A percentile compares a stretch with the other conserved stretches of the same genome.
phyloP scores from a whole-genome alignment of 352 stramenopile species.

The Globisporangium spinosum region DNA sequence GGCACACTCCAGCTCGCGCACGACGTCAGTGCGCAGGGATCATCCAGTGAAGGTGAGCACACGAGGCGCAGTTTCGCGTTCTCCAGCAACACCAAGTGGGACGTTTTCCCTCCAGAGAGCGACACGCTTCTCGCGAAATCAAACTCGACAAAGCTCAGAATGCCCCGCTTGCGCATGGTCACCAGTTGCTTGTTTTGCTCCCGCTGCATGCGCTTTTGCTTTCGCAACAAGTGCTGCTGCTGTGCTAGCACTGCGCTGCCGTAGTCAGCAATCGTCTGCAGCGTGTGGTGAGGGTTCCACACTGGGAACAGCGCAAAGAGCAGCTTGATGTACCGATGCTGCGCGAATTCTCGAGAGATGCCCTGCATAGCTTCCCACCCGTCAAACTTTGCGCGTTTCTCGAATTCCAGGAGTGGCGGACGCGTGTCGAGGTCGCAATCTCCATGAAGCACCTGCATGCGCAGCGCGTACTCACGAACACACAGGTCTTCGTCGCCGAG shows the following conservation, averaged over 20 bases:
- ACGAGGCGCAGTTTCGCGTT: slow-evolving; percentile 45
- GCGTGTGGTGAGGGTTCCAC: slow-evolving; percentile 57
- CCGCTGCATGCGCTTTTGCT: slow-evolving; percentile 19
- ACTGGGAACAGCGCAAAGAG: slow-evolving; percentile 67
- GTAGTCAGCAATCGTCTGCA: slow-evolving; percentile 47
- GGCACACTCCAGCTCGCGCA: slow-evolving; percentile 60
- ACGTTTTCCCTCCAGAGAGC: slow-evolving; percentile 36
- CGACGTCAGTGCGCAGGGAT: slow-evolving; percentile 58
- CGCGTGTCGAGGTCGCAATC: slow-evolving; percentile 56
- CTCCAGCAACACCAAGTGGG: slow-evolving; percentile 58
- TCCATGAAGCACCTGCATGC: slow-evolving; percentile 70
- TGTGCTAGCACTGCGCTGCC: slow-evolving; percentile 23
- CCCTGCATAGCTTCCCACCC: slow-evolving; percentile 68
- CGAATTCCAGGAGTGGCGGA: slow-evolving; percentile 63
- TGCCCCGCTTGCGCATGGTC: slow-evolving; percentile 21
- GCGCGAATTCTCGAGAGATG: slow-evolving; percentile 30
- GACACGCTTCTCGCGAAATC: slow-evolving; percentile 59
- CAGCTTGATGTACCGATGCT: slow-evolving; percentile 80
- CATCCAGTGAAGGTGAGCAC: slow-evolving; percentile 46
- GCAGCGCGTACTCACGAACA: slow-evolving; percentile 72
- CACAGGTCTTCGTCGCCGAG: slow-evolving; percentile 60
- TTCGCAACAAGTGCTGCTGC: slow-evolving; percentile 20
- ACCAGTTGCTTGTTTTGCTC: slow-evolving; percentile 30
- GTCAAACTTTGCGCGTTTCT: slow-evolving; percentile 71
- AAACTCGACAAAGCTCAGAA: slow-evolving; percentile 51